A percentile compares a stretch with the other conserved stretches of the same genome.
Evolutionary conservation across 2,329 filamentous ascomycete species (phyloP).

Genomic region (Periglandula ipomoeae): DNA sequence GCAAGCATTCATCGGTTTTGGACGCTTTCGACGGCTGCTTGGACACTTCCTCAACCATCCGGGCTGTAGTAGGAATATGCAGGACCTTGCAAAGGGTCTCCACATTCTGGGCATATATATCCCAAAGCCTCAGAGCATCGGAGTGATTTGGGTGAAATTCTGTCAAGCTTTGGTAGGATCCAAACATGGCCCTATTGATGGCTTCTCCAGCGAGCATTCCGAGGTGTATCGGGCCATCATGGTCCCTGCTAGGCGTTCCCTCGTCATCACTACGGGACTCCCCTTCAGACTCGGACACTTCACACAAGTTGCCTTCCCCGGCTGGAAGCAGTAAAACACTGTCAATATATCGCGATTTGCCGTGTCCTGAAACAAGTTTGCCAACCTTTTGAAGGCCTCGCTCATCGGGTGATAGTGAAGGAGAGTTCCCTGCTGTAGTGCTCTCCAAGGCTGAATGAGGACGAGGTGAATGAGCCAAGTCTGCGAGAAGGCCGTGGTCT

Average conservation of each 20-base stretch:
- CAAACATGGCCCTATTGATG: background rate
- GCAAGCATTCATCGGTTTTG: slow-evolving; percentile 24
- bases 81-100: slow-evolving; percentile 17
- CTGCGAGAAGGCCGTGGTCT: slow-evolving; percentile 22
- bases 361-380: slow-evolving; percentile 16
- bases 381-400: slow-evolving; percentile 3
- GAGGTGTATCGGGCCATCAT: no score
- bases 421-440: no score
- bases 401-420: background rate
- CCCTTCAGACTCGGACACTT: slow-evolving; percentile 2
- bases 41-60: slow-evolving; percentile 12
- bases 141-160: slow-evolving; percentile 15
- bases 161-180: slow-evolving; percentile 3
- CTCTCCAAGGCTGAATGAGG: no score
- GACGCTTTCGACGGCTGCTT: slow-evolving; percentile 13
- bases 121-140: slow-evolving; percentile 17
- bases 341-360: slow-evolving; percentile 33
- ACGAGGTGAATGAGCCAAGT: background rate
- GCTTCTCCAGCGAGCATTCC: background rate
- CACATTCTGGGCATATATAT: slow-evolving; percentile 15
- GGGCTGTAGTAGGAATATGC: slow-evolving; percentile 16
- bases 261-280: background rate
- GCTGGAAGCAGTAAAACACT: slow-evolving; percentile 15
- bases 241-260: no score
- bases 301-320: slow-evolving; percentile 4